These are phyloP conservation scores for Saturnispora hagleri DNA, from an alignment of 805 yeast genomes.

Conservation along the genomic window DNA sequence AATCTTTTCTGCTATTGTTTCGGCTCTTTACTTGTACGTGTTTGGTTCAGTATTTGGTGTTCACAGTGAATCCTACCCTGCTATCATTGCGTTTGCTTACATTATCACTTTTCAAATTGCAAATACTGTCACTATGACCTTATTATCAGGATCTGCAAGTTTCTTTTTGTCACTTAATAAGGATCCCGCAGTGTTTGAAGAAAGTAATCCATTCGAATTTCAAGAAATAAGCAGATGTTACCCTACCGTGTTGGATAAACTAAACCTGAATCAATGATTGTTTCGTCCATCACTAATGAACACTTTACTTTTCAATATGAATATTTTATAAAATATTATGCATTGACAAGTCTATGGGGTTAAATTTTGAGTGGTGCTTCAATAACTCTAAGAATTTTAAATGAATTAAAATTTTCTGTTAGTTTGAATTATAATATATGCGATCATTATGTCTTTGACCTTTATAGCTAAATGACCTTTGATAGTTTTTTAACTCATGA, in stretches of 20 bases:
- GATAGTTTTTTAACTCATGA: too few relatives aligned
- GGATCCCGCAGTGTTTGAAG: constrained; percentile 75
- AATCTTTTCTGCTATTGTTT: constrained; percentile 33
- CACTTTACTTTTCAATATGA: background rate
- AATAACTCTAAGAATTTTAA: too few relatives aligned
- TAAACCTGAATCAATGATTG: background rate
- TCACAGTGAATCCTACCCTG: constrained; percentile 42
- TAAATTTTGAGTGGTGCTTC: too few relatives aligned
- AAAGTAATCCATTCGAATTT: constrained; percentile 52
- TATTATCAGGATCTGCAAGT: constrained; percentile 72
- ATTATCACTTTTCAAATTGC: constrained; percentile 66
- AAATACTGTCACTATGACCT: constrained; percentile 56
- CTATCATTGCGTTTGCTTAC: constrained; percentile 27
- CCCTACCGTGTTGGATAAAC: constrained; percentile 18
- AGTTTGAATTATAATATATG: too few relatives aligned
- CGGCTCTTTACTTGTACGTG: constrained; percentile 55
- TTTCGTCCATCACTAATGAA: background rate
- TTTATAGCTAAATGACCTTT: too few relatives aligned
- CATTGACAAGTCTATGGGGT: too few relatives aligned
- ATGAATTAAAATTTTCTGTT: too few relatives aligned
- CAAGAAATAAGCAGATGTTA: constrained; percentile 20
- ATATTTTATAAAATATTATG: background rate
- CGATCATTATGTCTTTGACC: too few relatives aligned
- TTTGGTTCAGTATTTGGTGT: constrained; percentile 61
- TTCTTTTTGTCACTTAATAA: constrained; percentile 77